A percentile compares a stretch with the other conserved stretches of the same genome.
phyloP scores from a whole-genome alignment of 345 rosid species.

The Hibiscus mutabilis region DNA sequence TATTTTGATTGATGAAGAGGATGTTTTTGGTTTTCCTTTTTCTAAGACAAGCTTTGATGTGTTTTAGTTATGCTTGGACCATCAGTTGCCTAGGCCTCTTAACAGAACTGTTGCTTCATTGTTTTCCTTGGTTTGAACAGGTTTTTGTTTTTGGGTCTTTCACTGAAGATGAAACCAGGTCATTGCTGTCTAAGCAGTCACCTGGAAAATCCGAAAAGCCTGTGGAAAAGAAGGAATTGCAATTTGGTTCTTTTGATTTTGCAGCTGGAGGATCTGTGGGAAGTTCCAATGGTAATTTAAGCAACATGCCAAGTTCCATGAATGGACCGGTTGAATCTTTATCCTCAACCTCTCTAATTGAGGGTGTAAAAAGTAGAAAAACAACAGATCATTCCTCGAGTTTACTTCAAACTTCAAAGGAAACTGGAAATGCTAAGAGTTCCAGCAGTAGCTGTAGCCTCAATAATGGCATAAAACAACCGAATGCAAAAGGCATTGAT shows the following conservation, averaged over 20 bases:
- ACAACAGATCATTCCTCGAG: slow-evolving; percentile 16
- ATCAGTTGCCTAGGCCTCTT: background rate
- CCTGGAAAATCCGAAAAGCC: slow-evolving; percentile 34
- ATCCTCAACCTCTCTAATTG: slow-evolving; percentile 13
- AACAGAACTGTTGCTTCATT: background rate
- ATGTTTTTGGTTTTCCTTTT: background rate
- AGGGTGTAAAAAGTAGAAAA: slow-evolving; percentile 22
- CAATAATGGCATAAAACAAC: slow-evolving; percentile 40
- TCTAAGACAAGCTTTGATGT: background rate
- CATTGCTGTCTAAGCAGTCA: slow-evolving; percentile 36
- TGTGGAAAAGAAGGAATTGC: slow-evolving; percentile 32
- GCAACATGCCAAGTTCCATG: slow-evolving; percentile 19
- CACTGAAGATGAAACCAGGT: slow-evolving; percentile 79
- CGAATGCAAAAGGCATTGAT: slow-evolving; percentile 25
- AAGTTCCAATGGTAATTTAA: slow-evolving; percentile 29
- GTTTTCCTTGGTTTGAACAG: slow-evolving; percentile 25
- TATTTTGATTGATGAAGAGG: background rate
- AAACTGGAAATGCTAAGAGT: slow-evolving; percentile 39
- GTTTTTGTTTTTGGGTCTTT: slow-evolving; percentile 78
- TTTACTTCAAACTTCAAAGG: slow-evolving; percentile 19
- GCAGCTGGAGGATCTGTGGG: slow-evolving; percentile 32
- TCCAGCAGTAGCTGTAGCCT: slow-evolving; percentile 19
- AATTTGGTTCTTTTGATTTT: slow-evolving; percentile 46
- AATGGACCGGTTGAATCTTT: slow-evolving; percentile 20
- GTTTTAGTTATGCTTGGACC: background rate